These are phyloP conservation scores for Paraphoma sp. DNA, from an alignment of 2,329 filamentous ascomycete species.

Conservation along the genomic window DNA sequence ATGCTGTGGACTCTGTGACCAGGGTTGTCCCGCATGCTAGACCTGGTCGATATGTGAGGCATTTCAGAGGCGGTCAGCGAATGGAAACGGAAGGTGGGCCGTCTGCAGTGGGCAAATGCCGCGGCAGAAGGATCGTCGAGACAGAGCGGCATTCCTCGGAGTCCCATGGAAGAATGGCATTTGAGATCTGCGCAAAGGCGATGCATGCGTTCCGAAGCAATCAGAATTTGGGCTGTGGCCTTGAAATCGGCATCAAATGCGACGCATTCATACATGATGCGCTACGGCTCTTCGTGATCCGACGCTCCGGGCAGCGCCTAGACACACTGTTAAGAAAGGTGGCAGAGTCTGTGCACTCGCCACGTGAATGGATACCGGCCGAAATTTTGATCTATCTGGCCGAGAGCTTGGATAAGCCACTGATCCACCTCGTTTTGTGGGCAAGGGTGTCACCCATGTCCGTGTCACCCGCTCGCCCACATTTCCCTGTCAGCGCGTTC, in stretches of 20 bases:
- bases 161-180: background rate
- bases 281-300: conserved; percentile 16
- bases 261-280: conserved; percentile 2
- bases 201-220: conserved; percentile 7
- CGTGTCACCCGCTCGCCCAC: conserved; percentile 31
- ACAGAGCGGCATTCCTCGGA: background rate
- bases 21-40: conserved; percentile 15
- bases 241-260: conserved; percentile 18
- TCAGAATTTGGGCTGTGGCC: conserved; percentile 15
- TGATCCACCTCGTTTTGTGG: conserved; percentile 24
- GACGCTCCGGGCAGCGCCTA: conserved; percentile 21
- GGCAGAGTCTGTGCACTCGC: conserved; percentile 21
- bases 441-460: conserved; percentile 35
- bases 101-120: conserved; percentile 19
- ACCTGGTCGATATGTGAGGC: conserved; percentile 23
- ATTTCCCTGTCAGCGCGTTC: conserved; percentile 28
- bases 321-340: conserved; percentile 3
- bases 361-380: conserved; percentile 42
- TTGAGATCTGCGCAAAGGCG: conserved; percentile 9
- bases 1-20: background rate
- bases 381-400: conserved; percentile 25
- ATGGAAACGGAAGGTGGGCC: conserved; percentile 36
- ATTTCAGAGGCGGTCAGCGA: conserved; percentile 24
- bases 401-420: conserved; percentile 36
- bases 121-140: conserved; percentile 1